Percentiles rank a stretch among this genome's conserved stretches.
These are phyloP conservation scores for Pichia eremophila DNA, from an alignment of 805 yeast genomes.

Conservation along the genomic window DNA sequence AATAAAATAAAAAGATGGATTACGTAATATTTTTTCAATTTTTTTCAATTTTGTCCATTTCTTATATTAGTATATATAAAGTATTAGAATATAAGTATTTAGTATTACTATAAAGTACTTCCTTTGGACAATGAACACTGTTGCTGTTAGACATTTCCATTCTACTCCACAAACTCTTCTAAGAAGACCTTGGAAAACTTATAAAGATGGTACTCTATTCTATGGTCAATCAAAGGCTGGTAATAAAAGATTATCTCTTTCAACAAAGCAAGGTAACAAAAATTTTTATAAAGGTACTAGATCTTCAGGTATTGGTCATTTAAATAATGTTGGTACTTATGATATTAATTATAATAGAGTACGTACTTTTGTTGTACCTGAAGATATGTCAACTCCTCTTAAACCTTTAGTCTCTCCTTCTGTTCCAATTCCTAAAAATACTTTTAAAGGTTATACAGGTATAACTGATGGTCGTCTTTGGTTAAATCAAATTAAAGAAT, in stretches of 20 bases:
- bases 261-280: constrained; percentile 92
- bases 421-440: constrained; percentile 60
- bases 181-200: constrained; percentile 84
- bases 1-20: too few species aligned
- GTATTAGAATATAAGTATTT: too few species aligned
- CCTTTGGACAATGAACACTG: too few species aligned
- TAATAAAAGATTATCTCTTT: constrained; percentile 70
- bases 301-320: constrained; percentile 83
- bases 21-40: too few species aligned
- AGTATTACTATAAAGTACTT: too few species aligned
- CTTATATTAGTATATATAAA: too few species aligned
- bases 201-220: constrained; percentile 72
- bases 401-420: constrained; percentile 73
- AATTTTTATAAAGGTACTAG: constrained; percentile 94
- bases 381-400: constrained; percentile 28
- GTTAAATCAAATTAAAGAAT: constrained; percentile 64
- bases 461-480: constrained; percentile 67
- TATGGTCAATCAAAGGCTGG: constrained; percentile 76
- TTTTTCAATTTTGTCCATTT: too few species aligned
- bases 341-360: constrained; percentile 76
- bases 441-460: constrained; percentile 56
- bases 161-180: constrained; percentile 29
- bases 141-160: constrained; percentile 2
- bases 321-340: constrained; percentile 62
- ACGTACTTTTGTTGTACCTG: constrained; percentile 83